Percentiles rank a stretch among this genome's conserved stretches.
phyloP scores from a whole-genome alignment of 192 early-diverging fungal genomes.

The Lobosporangium transversale region DNA sequence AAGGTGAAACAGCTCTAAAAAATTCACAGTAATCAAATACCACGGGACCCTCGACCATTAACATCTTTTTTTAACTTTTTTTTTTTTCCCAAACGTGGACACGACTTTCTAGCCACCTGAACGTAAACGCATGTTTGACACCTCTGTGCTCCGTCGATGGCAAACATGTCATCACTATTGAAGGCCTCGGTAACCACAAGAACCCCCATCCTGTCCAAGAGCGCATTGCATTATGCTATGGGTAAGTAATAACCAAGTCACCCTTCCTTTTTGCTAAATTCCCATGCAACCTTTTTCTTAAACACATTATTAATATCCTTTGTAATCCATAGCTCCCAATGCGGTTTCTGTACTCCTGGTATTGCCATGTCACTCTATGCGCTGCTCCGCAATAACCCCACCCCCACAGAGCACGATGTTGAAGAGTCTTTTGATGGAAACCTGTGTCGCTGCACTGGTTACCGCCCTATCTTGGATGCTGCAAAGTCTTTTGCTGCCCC shows the following conservation, averaged over 20 bases:
- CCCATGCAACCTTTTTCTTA: neutral
- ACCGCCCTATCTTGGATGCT: constrained; percentile 86
- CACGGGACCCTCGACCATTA: constrained; percentile 14
- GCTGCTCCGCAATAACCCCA: constrained; percentile 76
- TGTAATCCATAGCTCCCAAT: constrained; percentile 68
- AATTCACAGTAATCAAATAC: too few relatives aligned
- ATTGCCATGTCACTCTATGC: constrained; percentile 91
- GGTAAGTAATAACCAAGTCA: too few relatives aligned
- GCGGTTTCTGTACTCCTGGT: constrained; percentile 93
- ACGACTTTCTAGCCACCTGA: constrained; percentile 36
- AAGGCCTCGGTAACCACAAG: constrained; percentile 75
- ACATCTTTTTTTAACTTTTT: constrained; percentile 10
- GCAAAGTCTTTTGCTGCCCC: constrained; percentile 68
- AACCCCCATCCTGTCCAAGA: constrained; percentile 83
- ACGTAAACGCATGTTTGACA: constrained; percentile 71
- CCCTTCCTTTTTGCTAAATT: neutral
- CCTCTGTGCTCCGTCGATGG: constrained; percentile 78
- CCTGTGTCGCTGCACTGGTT: constrained; percentile 92
- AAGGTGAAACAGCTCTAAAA: too few relatives aligned
- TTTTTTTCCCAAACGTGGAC: neutral
- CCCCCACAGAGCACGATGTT: constrained; percentile 74
- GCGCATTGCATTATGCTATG: constrained; percentile 76
- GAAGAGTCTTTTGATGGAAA: constrained; percentile 90
- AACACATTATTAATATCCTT: neutral
- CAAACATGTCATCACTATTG: constrained; percentile 86